These are phyloP conservation scores for Leucocoprinus birnbaumii DNA, from an alignment of 768 basidiomycete species.

Conservation along the genomic window DNA sequence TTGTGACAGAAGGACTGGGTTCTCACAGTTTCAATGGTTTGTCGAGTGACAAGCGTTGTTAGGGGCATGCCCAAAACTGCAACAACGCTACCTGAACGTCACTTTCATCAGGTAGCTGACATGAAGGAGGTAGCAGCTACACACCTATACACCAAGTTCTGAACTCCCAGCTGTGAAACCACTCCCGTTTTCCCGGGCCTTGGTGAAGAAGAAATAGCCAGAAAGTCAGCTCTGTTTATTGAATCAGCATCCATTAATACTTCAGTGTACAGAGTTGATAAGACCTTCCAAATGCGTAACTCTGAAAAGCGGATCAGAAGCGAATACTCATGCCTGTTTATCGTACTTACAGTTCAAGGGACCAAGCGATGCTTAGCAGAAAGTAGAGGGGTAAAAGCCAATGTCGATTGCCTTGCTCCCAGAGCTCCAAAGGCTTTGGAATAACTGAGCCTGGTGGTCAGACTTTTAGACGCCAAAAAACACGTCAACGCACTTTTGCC, in stretches of 20 bases:
- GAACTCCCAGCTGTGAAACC: conserved; percentile 84
- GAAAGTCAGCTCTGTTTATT: conserved; percentile 61
- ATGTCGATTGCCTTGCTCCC: conserved; percentile 38
- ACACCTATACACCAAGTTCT: conserved; percentile 67
- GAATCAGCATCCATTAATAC: neutral
- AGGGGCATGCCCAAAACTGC: conserved; percentile 73
- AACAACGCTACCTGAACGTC: conserved; percentile 50
- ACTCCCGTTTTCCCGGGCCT: conserved; percentile 63
- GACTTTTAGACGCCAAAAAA: neutral
- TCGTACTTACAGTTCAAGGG: conserved; percentile 65
- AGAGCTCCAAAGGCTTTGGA: conserved; percentile 54
- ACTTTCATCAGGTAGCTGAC: neutral
- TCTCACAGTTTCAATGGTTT: conserved; percentile 53
- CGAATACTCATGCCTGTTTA: neutral
- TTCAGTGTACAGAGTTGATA: neutral
- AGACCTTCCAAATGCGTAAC: conserved; percentile 81
- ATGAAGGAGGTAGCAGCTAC: conserved; percentile 17
- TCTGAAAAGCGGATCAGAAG: conserved; percentile 28
- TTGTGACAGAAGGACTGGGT: conserved; percentile 1
- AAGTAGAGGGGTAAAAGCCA: conserved; percentile 73
- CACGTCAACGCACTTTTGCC: conserved; percentile 29
- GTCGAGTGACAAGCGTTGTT: conserved; percentile 57
- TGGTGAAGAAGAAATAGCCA: conserved; percentile 85
- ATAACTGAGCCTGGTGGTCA: conserved; percentile 36
- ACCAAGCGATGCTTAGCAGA: conserved; percentile 71